phyloP scores from a whole-genome alignment of 192 early-diverging fungal species.

The Coemansia sp. region DNA sequence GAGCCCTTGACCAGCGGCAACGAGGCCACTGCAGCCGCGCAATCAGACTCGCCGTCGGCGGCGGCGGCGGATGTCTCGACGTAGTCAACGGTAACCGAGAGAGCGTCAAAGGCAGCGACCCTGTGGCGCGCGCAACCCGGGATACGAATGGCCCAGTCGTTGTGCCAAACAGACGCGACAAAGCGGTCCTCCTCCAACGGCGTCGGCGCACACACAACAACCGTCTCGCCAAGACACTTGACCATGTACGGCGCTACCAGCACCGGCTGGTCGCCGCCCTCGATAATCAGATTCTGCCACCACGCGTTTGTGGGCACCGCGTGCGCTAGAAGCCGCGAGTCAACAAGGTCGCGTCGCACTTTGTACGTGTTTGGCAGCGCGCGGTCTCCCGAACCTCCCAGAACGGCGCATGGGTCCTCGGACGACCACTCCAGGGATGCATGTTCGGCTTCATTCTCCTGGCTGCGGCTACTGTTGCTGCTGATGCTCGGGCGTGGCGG shows the following conservation, averaged over 20 bases:
- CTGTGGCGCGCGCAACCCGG: constrained; percentile 7
- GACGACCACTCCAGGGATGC: constrained; percentile 13
- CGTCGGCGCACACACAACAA: constrained; percentile 33
- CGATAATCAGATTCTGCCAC: constrained; percentile 54
- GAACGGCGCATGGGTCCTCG: not conserved
- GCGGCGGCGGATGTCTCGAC: not conserved
- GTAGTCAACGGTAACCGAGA: constrained; percentile 39
- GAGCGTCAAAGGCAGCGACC: constrained; percentile 29
- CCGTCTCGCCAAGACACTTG: constrained; percentile 11
- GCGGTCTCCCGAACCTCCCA: constrained; percentile 8
- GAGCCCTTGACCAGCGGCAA: constrained; percentile 51
- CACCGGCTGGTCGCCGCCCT: constrained; percentile 40
- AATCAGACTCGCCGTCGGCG: not conserved
- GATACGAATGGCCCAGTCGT: constrained; percentile 41
- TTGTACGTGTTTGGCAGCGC: constrained; percentile 21
- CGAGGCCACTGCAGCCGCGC: not conserved
- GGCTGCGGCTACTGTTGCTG: not conserved
- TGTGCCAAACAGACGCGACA: constrained; percentile 33
- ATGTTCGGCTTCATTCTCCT: not conserved
- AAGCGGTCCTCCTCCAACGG: constrained; percentile 14
- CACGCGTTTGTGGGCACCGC: constrained; percentile 48
- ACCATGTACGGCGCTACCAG: constrained; percentile 47
- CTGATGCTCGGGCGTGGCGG: not conserved
- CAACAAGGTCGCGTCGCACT: constrained; percentile 17
- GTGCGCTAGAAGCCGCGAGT: not conserved